These are phyloP conservation scores for Camellia sinensis DNA, from an alignment of 148 eudicot species.

Conservation along the genomic window DNA sequence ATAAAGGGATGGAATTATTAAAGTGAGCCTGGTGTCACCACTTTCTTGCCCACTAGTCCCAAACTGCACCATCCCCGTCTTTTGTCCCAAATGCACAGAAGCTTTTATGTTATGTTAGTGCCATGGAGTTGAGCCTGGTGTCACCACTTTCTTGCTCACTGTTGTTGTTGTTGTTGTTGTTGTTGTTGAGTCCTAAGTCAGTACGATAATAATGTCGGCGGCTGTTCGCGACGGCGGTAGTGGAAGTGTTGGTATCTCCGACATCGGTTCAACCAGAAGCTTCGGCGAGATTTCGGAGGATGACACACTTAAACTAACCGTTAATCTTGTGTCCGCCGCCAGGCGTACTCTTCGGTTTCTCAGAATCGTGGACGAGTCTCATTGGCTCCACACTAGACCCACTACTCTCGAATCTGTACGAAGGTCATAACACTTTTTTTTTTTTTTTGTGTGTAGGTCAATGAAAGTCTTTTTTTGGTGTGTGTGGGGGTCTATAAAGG, in stretches of 20 bases:
- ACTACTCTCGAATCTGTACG: constrained; percentile 59
- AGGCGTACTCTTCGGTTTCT: constrained; percentile 61
- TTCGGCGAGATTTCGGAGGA: constrained; percentile 46
- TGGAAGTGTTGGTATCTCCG: constrained; percentile 27
- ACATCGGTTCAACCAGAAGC: constrained; percentile 48
- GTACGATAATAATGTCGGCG: constrained; percentile 33
- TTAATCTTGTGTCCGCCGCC: constrained; percentile 80
- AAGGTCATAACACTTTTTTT: constrained; percentile 28
- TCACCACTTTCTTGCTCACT: background rate
- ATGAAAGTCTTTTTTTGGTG: background rate
- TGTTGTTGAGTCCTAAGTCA: background rate
- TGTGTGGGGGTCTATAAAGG: background rate
- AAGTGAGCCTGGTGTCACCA: too few relatives aligned
- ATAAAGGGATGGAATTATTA: too few relatives aligned
- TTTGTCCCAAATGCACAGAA: too few relatives aligned
- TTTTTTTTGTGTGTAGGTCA: too few relatives aligned
- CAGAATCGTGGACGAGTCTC: constrained; percentile 53
- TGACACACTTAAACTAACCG: constrained; percentile 28
- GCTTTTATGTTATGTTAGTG: too few relatives aligned
- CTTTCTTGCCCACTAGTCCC: too few relatives aligned
- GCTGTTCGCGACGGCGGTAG: background rate
- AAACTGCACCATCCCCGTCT: too few relatives aligned
- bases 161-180: background rate
- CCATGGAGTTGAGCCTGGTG: too few relatives aligned
- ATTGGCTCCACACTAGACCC: constrained; percentile 56